These are phyloP conservation scores for Eutypella sp. DNA, from an alignment of 2,329 filamentous ascomycete genomes.

Conservation along the genomic window DNA sequence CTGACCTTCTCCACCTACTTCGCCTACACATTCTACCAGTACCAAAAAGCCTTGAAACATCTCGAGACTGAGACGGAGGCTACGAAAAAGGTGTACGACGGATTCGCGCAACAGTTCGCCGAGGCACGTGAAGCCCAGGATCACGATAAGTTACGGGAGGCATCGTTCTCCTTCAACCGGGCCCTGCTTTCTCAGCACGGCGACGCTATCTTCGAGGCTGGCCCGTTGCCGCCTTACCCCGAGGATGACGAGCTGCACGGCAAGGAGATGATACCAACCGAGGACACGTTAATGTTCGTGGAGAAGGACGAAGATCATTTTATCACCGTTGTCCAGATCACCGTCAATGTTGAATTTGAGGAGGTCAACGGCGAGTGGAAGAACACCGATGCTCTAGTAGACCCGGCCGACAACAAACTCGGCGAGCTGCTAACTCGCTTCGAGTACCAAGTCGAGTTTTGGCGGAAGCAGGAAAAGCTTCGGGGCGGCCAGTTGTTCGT, in stretches of 20 bases:
- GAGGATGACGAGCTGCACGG: constrained; percentile 6
- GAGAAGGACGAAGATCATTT: constrained; percentile 1
- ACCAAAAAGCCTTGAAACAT: constrained; percentile 1
- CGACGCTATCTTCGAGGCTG: constrained; percentile 3
- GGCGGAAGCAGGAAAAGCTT: constrained; percentile 4
- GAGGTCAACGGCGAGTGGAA: constrained; percentile 1
- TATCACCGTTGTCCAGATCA: constrained; percentile 2
- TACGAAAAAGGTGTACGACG: neutral
- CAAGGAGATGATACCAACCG: constrained; percentile 9
- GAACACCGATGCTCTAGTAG: neutral
- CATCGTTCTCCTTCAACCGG: constrained; percentile 3
- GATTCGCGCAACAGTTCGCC: constrained; percentile 3
- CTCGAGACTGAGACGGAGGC: constrained; percentile 1
- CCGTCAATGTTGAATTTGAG: constrained; percentile 9
- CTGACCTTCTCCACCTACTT: constrained; percentile 4
- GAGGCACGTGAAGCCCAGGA: constrained; percentile 8
- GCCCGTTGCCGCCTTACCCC: constrained; percentile 10
- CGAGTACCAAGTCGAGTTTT: constrained; percentile 3
- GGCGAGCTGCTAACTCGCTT: constrained; percentile 9
- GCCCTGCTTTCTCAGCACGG: neutral
- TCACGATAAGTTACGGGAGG: constrained; percentile 7
- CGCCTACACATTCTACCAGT: constrained; percentile 2
- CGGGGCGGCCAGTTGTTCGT: constrained; percentile 1
- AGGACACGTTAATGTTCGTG: constrained; percentile 13
- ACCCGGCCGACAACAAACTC: constrained; percentile 5